Evolutionary conservation across 768 basidiomycete genomes (phyloP).

Genomic region (Dentipellis fragilis): DNA sequence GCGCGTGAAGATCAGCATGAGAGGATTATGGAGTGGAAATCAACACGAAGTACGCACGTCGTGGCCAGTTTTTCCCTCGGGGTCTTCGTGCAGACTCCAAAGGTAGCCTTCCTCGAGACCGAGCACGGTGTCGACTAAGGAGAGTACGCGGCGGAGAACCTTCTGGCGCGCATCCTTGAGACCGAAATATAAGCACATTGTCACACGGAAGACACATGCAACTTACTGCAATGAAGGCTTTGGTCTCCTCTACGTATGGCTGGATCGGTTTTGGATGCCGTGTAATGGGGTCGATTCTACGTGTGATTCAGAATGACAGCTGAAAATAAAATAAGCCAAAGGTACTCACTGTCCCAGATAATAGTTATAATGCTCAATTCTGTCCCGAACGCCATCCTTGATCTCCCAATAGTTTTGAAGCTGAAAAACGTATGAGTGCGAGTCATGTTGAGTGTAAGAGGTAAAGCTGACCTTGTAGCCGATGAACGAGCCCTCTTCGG

Average conservation of each 20-base stretch:
- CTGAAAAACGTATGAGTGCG: slow-evolving; percentile 5
- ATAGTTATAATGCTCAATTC: slow-evolving; percentile 27
- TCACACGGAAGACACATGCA: not conserved
- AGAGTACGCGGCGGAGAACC: slow-evolving; percentile 21
- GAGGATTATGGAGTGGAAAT: too few species aligned
- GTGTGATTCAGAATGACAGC: not conserved
- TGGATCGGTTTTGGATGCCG: slow-evolving; percentile 22
- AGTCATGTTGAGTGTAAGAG: not conserved
- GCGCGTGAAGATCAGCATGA: not conserved
- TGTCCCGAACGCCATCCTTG: slow-evolving; percentile 25
- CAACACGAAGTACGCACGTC: slow-evolving; percentile 9
- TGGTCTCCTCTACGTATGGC: slow-evolving; percentile 22
- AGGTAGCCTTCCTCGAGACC: slow-evolving; percentile 24
- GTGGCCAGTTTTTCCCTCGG: slow-evolving; percentile 19
- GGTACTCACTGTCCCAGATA: slow-evolving; percentile 19
- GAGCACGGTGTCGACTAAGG: slow-evolving; percentile 23
- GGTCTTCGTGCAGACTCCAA: slow-evolving; percentile 22
- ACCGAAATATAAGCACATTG: not conserved
- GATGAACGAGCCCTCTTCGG: slow-evolving; percentile 25
- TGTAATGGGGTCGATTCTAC: slow-evolving; percentile 22
- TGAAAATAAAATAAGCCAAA: not conserved
- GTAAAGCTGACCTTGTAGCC: slow-evolving; percentile 22
- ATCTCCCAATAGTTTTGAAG: slow-evolving; percentile 27
- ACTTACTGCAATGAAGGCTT: slow-evolving; percentile 18
- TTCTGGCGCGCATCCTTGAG: slow-evolving; percentile 20